These are phyloP conservation scores for Juncus effusus DNA, from an alignment of 176 grass and related monocot species.

Conservation along the genomic window DNA sequence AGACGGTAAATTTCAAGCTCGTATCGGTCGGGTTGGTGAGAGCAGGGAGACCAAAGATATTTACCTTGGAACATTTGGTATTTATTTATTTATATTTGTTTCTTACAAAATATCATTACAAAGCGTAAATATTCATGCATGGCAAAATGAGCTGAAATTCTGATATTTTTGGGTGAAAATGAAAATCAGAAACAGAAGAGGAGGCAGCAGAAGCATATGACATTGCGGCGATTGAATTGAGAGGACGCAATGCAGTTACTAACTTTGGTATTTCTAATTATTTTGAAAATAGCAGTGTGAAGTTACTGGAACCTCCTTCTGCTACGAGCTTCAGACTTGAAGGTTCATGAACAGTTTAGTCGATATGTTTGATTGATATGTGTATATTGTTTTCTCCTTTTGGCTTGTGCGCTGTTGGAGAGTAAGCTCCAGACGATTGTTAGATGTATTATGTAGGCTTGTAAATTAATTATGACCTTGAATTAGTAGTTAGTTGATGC, in stretches of 20 bases:
- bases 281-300: slow-evolving; percentile 44
- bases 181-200: slow-evolving; percentile 73
- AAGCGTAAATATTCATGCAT: neutral
- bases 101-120: neutral
- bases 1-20: slow-evolving; percentile 95
- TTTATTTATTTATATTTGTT: slow-evolving; percentile 26
- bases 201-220: slow-evolving; percentile 94
- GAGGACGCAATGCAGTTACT: slow-evolving; percentile 73
- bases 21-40: slow-evolving; percentile 86
- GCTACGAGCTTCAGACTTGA: slow-evolving; percentile 36
- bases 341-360: slow-evolving; percentile 35
- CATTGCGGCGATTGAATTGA: slow-evolving; percentile 86
- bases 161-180: neutral
- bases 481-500: neutral
- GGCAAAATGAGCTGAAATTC: neutral
- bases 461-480: neutral
- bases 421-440: neutral
- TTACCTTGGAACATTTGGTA: slow-evolving; percentile 96
- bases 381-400: slow-evolving; percentile 40
- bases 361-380: slow-evolving; percentile 13
- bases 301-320: slow-evolving; percentile 26
- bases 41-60: slow-evolving; percentile 93
- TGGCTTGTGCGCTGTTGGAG: neutral
- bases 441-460: slow-evolving; percentile 23
- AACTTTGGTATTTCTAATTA: slow-evolving; percentile 91